phyloP scores from a whole-genome alignment of 73 alveolate genomes.

The Tetrahymena malaccensis region DNA sequence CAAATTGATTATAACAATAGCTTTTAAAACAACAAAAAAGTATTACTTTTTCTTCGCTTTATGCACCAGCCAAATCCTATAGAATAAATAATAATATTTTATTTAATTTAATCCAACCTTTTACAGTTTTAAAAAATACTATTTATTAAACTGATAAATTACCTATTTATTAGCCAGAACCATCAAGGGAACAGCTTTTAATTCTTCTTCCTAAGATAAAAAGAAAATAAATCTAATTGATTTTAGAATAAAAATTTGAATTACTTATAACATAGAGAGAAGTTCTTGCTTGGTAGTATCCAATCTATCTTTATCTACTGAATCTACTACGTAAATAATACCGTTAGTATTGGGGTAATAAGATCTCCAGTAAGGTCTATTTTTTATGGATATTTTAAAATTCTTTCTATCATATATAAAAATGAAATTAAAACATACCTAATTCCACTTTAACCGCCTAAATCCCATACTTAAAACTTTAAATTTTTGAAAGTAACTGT shows the following conservation, averaged over 20 bases:
- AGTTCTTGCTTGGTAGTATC: conserved; percentile 83
- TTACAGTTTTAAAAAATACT: neutral
- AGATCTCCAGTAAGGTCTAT: conserved; percentile 76
- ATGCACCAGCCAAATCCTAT: conserved; percentile 61
- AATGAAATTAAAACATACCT: conserved; percentile 11
- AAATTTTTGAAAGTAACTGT: conserved; percentile 66
- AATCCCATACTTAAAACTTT: conserved; percentile 73
- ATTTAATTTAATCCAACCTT: too few species aligned
- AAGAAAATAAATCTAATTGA: neutral
- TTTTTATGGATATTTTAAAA: neutral
- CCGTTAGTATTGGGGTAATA: conserved; percentile 80
- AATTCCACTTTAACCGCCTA: conserved; percentile 74
- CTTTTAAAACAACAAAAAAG: neutral
- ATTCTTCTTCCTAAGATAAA: conserved; percentile 69
- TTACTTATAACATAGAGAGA: neutral
- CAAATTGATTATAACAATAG: neutral
- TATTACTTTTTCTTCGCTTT: conserved; percentile 34
- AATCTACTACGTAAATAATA: conserved; percentile 79
- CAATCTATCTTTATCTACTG: conserved; percentile 83
- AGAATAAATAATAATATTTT: too few species aligned
- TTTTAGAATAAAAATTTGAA: neutral
- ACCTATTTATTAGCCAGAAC: conserved; percentile 83
- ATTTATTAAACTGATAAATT: neutral
- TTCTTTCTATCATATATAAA: neutral
- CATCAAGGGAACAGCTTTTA: conserved; percentile 87